Evolutionary conservation across 352 stramenopile genomes (phyloP).

Genomic region (Globisporangium camurandrum): DNA sequence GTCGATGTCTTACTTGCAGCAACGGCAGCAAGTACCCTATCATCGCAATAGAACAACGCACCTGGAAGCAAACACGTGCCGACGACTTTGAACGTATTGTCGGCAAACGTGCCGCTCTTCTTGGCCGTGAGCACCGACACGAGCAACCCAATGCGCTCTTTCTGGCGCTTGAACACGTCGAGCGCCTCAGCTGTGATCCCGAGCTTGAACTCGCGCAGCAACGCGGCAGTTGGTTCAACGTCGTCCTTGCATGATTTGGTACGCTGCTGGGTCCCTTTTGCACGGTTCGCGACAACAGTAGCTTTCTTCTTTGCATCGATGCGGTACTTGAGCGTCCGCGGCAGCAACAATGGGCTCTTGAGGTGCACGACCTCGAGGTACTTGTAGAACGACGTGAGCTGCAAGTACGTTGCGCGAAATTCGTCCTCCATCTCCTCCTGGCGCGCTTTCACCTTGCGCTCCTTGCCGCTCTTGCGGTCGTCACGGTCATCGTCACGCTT

Average conservation of each 20-base stretch:
- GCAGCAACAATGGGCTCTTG: slow-evolving; percentile 62
- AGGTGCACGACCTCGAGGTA: slow-evolving; percentile 70
- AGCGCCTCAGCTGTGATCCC: slow-evolving; percentile 60
- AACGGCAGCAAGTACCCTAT: no score
- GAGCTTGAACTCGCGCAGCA: slow-evolving; percentile 52
- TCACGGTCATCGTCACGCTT: slow-evolving; percentile 54
- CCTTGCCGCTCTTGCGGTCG: slow-evolving; percentile 26
- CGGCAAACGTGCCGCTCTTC: slow-evolving; percentile 28
- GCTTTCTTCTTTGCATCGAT: slow-evolving; percentile 19
- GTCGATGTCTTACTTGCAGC: no score
- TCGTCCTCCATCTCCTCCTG: slow-evolving; percentile 76
- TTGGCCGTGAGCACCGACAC: slow-evolving; percentile 45
- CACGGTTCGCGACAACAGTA: background rate
- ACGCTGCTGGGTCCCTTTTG: background rate
- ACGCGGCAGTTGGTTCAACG: slow-evolving; percentile 19
- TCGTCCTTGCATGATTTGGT: slow-evolving; percentile 6
- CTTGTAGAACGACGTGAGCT: slow-evolving; percentile 77
- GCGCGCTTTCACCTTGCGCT: slow-evolving; percentile 38
- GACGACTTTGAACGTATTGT: slow-evolving; percentile 52
- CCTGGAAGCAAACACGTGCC: slow-evolving; percentile 55
- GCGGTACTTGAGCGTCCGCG: slow-evolving; percentile 73
- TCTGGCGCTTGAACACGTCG: slow-evolving; percentile 49
- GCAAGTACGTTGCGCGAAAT: slow-evolving; percentile 74
- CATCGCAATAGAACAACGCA: slow-evolving; percentile 9
- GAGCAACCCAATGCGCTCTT: slow-evolving; percentile 40